A percentile compares a stretch with the other conserved stretches of the same genome.
Evolutionary conservation across 2,329 filamentous ascomycete species (phyloP).

Genomic region (Xylaria digitata): DNA sequence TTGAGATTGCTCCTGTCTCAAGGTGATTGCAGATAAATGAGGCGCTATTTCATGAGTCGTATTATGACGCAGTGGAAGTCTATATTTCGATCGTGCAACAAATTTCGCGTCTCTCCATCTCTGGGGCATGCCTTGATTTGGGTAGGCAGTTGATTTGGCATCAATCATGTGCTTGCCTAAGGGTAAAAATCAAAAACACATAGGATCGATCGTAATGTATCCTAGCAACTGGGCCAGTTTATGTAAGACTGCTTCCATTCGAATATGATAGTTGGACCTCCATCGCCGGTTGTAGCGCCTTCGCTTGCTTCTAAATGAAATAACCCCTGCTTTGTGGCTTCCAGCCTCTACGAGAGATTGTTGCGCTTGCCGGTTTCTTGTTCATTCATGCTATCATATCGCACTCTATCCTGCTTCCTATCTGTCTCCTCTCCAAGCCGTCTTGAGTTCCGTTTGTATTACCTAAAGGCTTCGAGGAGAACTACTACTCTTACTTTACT

Average conservation of each 20-base stretch:
- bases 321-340: neutral
- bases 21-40: no score
- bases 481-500: neutral
- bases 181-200: no score
- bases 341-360: neutral
- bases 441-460: no score
- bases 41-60: no score
- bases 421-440: no score
- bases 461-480: slow-evolving; percentile 6
- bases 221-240: neutral
- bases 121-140: no score
- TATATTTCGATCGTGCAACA: no score
- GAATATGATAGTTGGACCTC: no score
- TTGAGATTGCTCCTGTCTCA: no score
- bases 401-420: neutral
- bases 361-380: neutral
- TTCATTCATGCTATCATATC: no score
- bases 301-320: neutral
- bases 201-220: neutral
- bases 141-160: neutral
- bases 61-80: no score
- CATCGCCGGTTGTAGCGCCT: neutral
- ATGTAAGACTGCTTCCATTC: neutral
- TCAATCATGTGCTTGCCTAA: neutral
- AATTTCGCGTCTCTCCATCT: no score